Conservation (phyloP, 768 basidiomycete species). For the Brasilioporus rufonigricans region DNA sequence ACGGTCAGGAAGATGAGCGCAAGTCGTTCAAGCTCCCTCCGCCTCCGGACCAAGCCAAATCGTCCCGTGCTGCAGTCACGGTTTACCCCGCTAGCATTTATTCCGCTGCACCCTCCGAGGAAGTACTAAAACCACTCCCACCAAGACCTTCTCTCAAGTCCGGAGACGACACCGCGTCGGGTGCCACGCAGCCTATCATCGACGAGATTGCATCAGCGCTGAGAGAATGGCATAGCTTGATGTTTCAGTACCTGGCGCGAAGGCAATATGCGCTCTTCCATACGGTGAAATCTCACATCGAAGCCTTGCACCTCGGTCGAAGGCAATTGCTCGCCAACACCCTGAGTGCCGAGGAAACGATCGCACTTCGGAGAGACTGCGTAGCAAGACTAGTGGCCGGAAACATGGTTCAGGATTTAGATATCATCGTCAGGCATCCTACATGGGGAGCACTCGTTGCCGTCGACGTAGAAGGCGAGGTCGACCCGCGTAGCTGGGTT, state of each 20-base stretch:
- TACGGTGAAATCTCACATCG: slow-evolving; percentile 83
- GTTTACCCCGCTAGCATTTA: slow-evolving; percentile 77
- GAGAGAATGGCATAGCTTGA: slow-evolving; percentile 91
- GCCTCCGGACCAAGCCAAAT: slow-evolving; percentile 72
- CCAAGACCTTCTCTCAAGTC: slow-evolving; percentile 94
- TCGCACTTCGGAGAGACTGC: slow-evolving; percentile 78
- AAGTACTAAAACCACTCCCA: slow-evolving; percentile 69
- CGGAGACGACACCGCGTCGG: slow-evolving; percentile 88
- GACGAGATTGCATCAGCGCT: slow-evolving; percentile 97
- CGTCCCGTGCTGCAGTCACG: slow-evolving; percentile 66
- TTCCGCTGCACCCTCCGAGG: slow-evolving; percentile 67
- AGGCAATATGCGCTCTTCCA: slow-evolving; percentile 90
- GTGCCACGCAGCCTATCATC: slow-evolving; percentile 82
- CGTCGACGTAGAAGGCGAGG: slow-evolving; percentile 84
- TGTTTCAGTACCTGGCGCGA: slow-evolving; percentile 87
- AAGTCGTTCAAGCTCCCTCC: slow-evolving; percentile 73
- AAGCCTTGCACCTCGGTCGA: slow-evolving; percentile 87
- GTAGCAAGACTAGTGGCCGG: slow-evolving; percentile 84
- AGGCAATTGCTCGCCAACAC: slow-evolving; percentile 87
- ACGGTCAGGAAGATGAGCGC: slow-evolving; percentile 57
- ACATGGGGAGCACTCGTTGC: slow-evolving; percentile 86
- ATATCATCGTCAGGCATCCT: slow-evolving; percentile 95
- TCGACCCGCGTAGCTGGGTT: slow-evolving; percentile 80
- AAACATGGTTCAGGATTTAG: slow-evolving; percentile 88
- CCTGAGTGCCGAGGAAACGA: slow-evolving; percentile 82